Base-by-base conservation (phyloP, 2,329 filamentous ascomycete genomes). In the Fusarium sacchari region DNA sequence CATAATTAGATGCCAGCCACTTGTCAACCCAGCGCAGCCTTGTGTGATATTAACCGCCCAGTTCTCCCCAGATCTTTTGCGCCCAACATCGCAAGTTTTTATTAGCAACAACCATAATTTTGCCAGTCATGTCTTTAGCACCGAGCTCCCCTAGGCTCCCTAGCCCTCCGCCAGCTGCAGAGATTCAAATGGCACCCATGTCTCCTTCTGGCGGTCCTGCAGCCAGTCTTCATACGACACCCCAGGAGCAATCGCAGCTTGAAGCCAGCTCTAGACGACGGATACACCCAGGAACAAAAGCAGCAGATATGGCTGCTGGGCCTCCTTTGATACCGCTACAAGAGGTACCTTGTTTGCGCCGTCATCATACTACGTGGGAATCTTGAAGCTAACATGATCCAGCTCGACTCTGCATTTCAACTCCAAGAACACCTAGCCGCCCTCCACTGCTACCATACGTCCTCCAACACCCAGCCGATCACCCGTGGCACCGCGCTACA, bases 321-420 rank as follows among this genome's bases (percentile, higher is more conserved):
- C 96, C 96, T 74, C 96, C 96, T 22, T 86, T 98, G 70, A 89
- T 98, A 62, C 93, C 96, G 47, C 85, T 98, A 67, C 90, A 91
- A 74, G 94, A 98, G 87, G 95, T 97, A 34, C 28, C 28, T 49
- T 18, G 81, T 73, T 82, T 47, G 40, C 46, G 62, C 40, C 36
- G 36, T 10, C 26, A 49, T 37, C 5, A 6, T 11, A 17, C 24
- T 15, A 18, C n/a, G 20, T n/a, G 12, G 34, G 28, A 32, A 55
- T 17, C 59, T 59, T 20, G 28, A 26, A 66, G 53, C 74, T 77
- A 61, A 75, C 71, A 55, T 44, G 22, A 34, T 17, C 61, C 81
- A 98, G 94, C 94, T 99, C 76, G 95, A 99, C 81, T 98, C 96
- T 28, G 94, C 96, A 49, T 99, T 98, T 81, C 96, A 98, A 82